Percentiles rank a stretch among this genome's conserved stretches.
These are phyloP conservation scores for Simmondsia chinensis DNA, from an alignment of 148 eudicot species.

Conservation along the genomic window DNA sequence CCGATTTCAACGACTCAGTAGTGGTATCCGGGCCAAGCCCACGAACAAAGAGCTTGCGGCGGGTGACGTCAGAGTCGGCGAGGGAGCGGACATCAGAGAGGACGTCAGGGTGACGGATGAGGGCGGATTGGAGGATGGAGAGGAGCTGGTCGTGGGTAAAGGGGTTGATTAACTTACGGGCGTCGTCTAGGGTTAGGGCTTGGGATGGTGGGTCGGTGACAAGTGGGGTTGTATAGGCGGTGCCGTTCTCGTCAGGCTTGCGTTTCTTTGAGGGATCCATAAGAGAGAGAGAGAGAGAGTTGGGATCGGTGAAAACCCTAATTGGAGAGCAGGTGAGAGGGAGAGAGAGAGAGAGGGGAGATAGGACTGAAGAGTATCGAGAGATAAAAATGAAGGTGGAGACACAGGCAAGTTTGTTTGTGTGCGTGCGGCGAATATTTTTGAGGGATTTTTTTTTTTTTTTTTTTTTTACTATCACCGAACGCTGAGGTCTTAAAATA, in stretches of 20 bases:
- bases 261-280: slow-evolving; percentile 74
- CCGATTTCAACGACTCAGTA: slow-evolving; percentile 37
- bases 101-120: slow-evolving; percentile 45
- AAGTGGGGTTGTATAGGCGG: no score
- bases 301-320: no score
- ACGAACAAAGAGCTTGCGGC: slow-evolving; percentile 77
- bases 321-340: no score
- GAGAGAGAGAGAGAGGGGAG: no score
- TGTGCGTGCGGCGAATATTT: no score
- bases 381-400: no score
- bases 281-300: no score
- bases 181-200: slow-evolving; percentile 40
- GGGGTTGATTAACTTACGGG: slow-evolving; percentile 48
- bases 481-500: no score
- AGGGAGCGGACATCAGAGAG: slow-evolving; percentile 53
- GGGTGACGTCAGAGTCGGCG: slow-evolving; percentile 57
- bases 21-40: slow-evolving; percentile 72
- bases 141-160: slow-evolving; percentile 47
- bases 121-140: slow-evolving; percentile 41
- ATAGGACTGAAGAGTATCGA: no score
- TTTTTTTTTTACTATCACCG: no score
- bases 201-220: slow-evolving; percentile 10
- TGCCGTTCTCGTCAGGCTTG: slow-evolving; percentile 75
- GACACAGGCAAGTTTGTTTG: no score
- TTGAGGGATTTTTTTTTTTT: no score